Evolutionary conservation across 345 rosid genomes (phyloP), one percentile per base, ranked within the genome.

Genomic region (Citrus mangshanensis): DNA sequence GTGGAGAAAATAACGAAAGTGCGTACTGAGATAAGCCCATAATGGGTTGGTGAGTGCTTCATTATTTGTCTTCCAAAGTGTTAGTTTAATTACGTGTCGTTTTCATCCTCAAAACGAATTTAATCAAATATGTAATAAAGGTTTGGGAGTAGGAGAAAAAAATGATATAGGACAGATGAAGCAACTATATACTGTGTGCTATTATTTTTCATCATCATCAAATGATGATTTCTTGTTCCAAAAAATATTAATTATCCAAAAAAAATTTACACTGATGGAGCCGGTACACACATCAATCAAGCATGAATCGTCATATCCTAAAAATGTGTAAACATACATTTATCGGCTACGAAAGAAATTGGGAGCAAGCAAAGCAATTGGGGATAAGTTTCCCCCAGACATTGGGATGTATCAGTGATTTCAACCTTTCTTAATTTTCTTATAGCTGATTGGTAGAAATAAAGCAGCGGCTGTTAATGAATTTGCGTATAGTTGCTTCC

Each of bases 401-500:
- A 74, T n/a, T 67, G 61, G 62, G 60, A 59, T 60, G 35, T 73
- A 68, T 79, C 65, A 27, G 6, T 24, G 58, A 32, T 51, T 51
- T 28, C 63, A 34, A 4, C 32, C 25, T n/a, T 72, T 35, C 1
- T 59, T 6, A n/a, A 19, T 32, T 72, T 30, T 56, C 3, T 12
- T 40, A 8, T 9, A 30, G 24, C 16, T 54, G 51, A 38, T n/a
- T 58, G 42, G 66, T n/a, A 54, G 28, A 24, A 66, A 10, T 25
- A 60, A 68, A 58, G 37, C 18, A 58, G 54, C 28, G 28, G 75
- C 58, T 72, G 42, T n/a, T 27, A 25, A 72, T 58, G 69, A 65
- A 79, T 78, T 62, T 38, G 46, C 28, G 14, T 18, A 16, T 80
- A 62, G 87, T 83, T 67, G 88, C 79, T 83, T 82, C 85, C 74